Conservation (phyloP, 805 yeast genomes). For the Ogataea trehaloabstinens region DNA sequence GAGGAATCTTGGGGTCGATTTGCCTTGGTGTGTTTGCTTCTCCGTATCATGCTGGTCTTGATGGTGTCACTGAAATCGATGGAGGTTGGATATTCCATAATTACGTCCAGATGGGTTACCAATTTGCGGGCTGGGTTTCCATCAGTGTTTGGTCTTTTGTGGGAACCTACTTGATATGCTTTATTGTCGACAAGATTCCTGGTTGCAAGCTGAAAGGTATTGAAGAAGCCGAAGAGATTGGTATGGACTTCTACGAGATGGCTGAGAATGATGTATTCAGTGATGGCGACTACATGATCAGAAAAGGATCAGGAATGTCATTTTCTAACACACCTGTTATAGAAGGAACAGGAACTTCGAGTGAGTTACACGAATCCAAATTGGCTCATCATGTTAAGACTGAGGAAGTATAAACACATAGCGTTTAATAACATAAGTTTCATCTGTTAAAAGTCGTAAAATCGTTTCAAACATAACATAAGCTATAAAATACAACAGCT, state of each 20-base stretch:
- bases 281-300: slow-evolving; percentile 13
- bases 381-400: slow-evolving; percentile 10
- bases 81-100: slow-evolving; percentile 50
- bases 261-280: slow-evolving; percentile 42
- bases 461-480: background rate
- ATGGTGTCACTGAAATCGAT: slow-evolving; percentile 40
- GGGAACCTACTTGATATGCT: slow-evolving; percentile 42
- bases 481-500: background rate
- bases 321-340: slow-evolving; percentile 7
- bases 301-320: slow-evolving; percentile 13
- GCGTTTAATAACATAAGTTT: too few species aligned
- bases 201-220: slow-evolving; percentile 45
- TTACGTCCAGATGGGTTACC: slow-evolving; percentile 45
- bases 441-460: too few species aligned
- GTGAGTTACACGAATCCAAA: slow-evolving; percentile 19
- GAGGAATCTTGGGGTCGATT: slow-evolving; percentile 45
- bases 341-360: slow-evolving; percentile 16
- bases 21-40: slow-evolving; percentile 46
- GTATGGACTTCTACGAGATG: slow-evolving; percentile 51
- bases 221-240: slow-evolving; percentile 48
- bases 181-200: slow-evolving; percentile 49
- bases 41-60: slow-evolving; percentile 41
- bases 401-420: slow-evolving; percentile 20
- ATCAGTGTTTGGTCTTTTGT: slow-evolving; percentile 44
- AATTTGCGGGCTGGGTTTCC: slow-evolving; percentile 43